Conservation (phyloP, 768 basidiomycete genomes). For the Chalciporus pseudorubinellus region DNA sequence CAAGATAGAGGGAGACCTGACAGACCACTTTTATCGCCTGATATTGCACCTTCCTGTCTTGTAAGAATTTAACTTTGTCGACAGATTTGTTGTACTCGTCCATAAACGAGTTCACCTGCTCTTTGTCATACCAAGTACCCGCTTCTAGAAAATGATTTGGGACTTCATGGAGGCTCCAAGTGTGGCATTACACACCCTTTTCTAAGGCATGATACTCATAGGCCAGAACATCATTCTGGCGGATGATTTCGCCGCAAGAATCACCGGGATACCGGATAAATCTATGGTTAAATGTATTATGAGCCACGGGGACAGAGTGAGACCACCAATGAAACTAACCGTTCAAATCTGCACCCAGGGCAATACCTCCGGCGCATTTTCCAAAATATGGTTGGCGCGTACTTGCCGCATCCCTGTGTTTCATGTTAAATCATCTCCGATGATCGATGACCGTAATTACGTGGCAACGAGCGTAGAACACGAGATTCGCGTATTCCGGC, state of each 20-base stretch:
- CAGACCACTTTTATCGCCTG: background rate
- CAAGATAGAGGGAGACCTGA: background rate
- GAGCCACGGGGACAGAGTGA: background rate
- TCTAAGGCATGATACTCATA: background rate
- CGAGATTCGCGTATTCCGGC: conserved; percentile 44
- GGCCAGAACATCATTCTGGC: background rate
- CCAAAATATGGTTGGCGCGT: conserved; percentile 4
- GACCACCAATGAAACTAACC: background rate
- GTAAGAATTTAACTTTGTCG: conserved; percentile 3
- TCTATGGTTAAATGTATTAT: background rate
- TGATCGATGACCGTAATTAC: background rate
- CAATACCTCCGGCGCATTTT: conserved; percentile 13
- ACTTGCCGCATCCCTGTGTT: conserved; percentile 9
- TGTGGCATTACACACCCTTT: background rate
- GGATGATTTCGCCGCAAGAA: background rate
- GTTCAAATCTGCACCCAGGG: background rate
- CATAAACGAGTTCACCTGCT: conserved; percentile 12
- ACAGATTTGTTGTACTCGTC: background rate
- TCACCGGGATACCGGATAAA: background rate
- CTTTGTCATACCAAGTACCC: conserved; percentile 2
- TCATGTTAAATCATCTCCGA: background rate
- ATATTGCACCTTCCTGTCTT: background rate
- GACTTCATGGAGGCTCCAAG: background rate
- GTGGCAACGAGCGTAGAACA: conserved; percentile 30
- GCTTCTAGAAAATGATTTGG: background rate